Percentiles rank a stretch among this genome's conserved stretches.
Conservation (phyloP, 2,329 filamentous ascomycete genomes). For the Fusarium sp. region DNA sequence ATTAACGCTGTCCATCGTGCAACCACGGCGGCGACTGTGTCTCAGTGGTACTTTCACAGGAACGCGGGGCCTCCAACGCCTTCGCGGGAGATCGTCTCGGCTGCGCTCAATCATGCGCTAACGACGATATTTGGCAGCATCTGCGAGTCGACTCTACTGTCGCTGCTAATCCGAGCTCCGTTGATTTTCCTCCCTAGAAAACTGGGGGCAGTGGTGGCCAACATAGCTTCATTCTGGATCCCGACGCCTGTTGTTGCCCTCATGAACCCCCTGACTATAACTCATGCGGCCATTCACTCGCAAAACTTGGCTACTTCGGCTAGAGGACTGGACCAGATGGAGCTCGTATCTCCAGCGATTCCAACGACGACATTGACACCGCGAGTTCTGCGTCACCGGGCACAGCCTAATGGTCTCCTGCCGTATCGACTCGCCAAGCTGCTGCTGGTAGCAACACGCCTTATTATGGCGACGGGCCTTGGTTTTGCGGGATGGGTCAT, state of each 20-base stretch:
- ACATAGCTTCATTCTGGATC: constrained; percentile 82
- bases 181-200: constrained; percentile 85
- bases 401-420: constrained; percentile 69
- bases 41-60: constrained; percentile 99
- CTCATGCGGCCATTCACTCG: constrained; percentile 94
- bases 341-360: constrained; percentile 78
- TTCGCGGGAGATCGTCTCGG: constrained; percentile 83
- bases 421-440: constrained; percentile 93
- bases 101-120: constrained; percentile 82
- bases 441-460: constrained; percentile 88
- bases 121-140: constrained; percentile 94
- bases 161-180: constrained; percentile 84
- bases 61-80: constrained; percentile 82
- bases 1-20: constrained; percentile 90
- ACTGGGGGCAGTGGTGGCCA: constrained; percentile 71
- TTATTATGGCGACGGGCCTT: constrained; percentile 89
- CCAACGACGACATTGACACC: constrained; percentile 79
- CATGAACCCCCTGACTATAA: constrained; percentile 91
- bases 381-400: constrained; percentile 58
- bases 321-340: constrained; percentile 82
- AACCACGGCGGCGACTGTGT: constrained; percentile 93
- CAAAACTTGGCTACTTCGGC: constrained; percentile 83
- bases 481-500: constrained; percentile 98
- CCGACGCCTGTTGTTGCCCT: constrained; percentile 87
- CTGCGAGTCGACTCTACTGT: constrained; percentile 85